These are phyloP conservation scores for Porphyrellus cyaneotinctus DNA, from an alignment of 768 basidiomycete genomes.

Conservation along the genomic window DNA sequence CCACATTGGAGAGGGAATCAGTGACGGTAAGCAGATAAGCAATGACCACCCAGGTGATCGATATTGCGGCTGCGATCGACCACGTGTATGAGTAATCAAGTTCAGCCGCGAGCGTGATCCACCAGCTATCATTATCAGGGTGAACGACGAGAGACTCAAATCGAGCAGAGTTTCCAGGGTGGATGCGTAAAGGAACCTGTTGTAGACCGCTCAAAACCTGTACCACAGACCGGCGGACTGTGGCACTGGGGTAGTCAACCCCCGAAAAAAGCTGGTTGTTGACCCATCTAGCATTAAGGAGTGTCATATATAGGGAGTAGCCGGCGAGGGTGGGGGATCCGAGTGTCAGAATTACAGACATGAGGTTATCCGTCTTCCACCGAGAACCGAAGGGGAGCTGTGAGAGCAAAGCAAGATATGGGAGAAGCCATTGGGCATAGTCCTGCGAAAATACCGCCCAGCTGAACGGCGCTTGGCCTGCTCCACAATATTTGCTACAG, in stretches of 20 bases:
- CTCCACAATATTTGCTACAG: slow-evolving; percentile 13
- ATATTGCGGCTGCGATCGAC: slow-evolving; percentile 37
- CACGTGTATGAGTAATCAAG: slow-evolving; percentile 40
- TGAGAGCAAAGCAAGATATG: slow-evolving; percentile 46
- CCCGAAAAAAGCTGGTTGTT: slow-evolving; percentile 29
- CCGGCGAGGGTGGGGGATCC: slow-evolving; percentile 44
- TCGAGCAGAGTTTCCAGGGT: slow-evolving; percentile 21
- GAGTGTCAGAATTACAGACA: slow-evolving; percentile 40
- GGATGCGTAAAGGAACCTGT: slow-evolving; percentile 35
- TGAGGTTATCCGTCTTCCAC: slow-evolving; percentile 39
- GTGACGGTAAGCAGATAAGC: slow-evolving; percentile 33
- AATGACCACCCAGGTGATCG: slow-evolving; percentile 42
- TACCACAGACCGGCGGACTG: slow-evolving; percentile 22
- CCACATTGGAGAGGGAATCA: slow-evolving; percentile 15
- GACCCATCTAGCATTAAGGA: slow-evolving; percentile 44
- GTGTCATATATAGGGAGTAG: slow-evolving; percentile 42
- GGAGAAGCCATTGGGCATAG: slow-evolving; percentile 44
- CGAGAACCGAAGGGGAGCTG: slow-evolving; percentile 47
- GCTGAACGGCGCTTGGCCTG: slow-evolving; percentile 19
- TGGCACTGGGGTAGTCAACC: slow-evolving; percentile 23
- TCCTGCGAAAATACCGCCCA: slow-evolving; percentile 31
- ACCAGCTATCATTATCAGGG: slow-evolving; percentile 41
- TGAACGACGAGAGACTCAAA: slow-evolving; percentile 42
- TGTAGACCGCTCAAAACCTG: slow-evolving; percentile 38
- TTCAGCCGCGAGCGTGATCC: slow-evolving; percentile 31